These are phyloP conservation scores for Globisporangium canariense DNA, from an alignment of 352 stramenopile species.

Conservation along the genomic window DNA sequence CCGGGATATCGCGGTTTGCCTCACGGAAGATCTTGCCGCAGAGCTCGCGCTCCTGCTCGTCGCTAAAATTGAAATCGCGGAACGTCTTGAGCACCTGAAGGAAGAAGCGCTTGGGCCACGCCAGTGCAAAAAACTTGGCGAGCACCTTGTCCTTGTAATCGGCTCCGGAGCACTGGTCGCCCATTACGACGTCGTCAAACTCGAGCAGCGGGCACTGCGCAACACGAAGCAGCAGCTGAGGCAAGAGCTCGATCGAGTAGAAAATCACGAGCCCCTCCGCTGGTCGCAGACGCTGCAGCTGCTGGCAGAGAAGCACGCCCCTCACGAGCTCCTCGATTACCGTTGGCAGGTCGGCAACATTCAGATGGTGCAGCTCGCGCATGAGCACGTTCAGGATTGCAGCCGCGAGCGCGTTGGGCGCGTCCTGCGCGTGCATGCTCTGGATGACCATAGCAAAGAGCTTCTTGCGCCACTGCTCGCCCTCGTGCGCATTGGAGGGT, in stretches of 20 bases:
- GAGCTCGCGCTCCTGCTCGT: conserved; percentile 30
- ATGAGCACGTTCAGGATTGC: conserved; percentile 25
- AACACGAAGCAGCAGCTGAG: conserved; percentile 39
- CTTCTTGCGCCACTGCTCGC: conserved; percentile 22
- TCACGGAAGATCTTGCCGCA: conserved; percentile 46
- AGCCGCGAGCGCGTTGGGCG: conserved; percentile 18
- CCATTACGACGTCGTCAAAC: conserved; percentile 19
- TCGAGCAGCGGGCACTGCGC: conserved; percentile 22
- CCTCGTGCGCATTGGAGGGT: conserved; percentile 13
- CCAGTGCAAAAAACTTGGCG: conserved; percentile 30
- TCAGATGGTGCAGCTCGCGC: conserved; percentile 36
- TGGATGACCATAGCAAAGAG: conserved; percentile 26
- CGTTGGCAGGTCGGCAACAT: conserved; percentile 22
- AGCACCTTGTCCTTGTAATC: conserved; percentile 30
- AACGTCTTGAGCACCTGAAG: conserved; percentile 50
- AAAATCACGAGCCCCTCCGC: conserved; percentile 30
- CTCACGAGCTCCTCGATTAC: conserved; percentile 34
- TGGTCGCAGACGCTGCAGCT: conserved; percentile 18
- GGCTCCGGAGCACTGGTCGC: conserved; percentile 24
- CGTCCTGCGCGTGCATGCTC: conserved; percentile 28
- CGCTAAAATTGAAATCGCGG: conserved; percentile 30
- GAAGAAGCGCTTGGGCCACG: conserved; percentile 45
- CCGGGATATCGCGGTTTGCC: conserved; percentile 24
- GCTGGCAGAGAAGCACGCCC: conserved; percentile 24
- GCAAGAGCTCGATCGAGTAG: conserved; percentile 42